These are phyloP conservation scores for Neospora caninum DNA, from an alignment of 169 alveolate species.

Conservation along the genomic window DNA sequence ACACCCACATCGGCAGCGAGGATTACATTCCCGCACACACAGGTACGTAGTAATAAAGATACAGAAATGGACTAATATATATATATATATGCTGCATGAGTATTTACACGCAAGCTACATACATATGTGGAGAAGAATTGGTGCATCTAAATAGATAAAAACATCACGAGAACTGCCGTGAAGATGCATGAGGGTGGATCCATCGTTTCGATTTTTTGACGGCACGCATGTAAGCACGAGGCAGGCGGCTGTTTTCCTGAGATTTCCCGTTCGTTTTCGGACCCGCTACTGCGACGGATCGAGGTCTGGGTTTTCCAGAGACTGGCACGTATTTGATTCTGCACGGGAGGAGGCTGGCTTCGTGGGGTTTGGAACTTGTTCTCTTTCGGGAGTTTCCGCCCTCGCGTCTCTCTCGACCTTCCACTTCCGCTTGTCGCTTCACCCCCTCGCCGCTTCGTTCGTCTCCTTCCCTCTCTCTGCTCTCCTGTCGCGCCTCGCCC, in stretches of 20 bases:
- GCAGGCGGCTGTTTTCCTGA: no score
- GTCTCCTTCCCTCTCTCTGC: not conserved
- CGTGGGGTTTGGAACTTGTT: conserved; percentile 14
- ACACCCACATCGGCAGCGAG: conserved; percentile 44
- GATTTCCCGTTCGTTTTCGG: not conserved
- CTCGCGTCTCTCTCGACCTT: no score
- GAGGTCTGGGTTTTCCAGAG: conserved; percentile 70
- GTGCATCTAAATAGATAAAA: no score
- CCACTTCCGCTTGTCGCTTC: no score
- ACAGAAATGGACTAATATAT: not conserved
- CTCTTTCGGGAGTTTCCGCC: not conserved
- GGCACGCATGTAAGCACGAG: no score
- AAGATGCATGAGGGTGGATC: no score
- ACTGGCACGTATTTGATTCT: conserved; percentile 64
- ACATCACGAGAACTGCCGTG: no score
- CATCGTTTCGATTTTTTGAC: no score
- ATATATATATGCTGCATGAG: conserved; percentile 7
- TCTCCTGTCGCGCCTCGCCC: no score
- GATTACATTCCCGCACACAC: conserved; percentile 40
- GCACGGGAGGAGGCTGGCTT: conserved; percentile 35
- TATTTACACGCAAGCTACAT: no score
- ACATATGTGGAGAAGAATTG: no score
- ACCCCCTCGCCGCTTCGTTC: no score
- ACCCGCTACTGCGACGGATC: conserved; percentile 68
- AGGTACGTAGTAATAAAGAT: not conserved